Conservation (phyloP, 2,329 filamentous ascomycete genomes). For the Pyrenochaeta sp. region DNA sequence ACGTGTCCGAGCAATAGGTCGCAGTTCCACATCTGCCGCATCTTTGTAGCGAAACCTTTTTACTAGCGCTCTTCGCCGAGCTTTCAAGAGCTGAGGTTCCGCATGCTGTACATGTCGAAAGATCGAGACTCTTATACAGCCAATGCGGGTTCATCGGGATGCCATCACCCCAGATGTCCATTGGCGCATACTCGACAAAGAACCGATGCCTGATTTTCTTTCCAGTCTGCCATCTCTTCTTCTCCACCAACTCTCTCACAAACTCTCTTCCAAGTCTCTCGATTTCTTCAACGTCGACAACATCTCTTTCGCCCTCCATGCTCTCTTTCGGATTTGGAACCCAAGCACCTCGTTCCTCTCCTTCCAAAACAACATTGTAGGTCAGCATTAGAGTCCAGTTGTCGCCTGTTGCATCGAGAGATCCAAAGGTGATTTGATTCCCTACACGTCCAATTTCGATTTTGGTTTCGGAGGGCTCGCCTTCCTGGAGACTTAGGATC, state of each 20-base stretch:
- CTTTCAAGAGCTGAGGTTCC: no score
- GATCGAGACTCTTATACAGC: slow-evolving; percentile 21
- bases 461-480: slow-evolving; percentile 13
- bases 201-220: slow-evolving; percentile 26
- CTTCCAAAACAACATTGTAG: slow-evolving; percentile 18
- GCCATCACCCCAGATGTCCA: slow-evolving; percentile 35
- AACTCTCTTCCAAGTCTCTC: slow-evolving; percentile 10
- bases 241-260: slow-evolving; percentile 1
- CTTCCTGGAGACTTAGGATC: slow-evolving; percentile 15
- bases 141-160: slow-evolving; percentile 32
- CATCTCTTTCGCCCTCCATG: slow-evolving; percentile 24
- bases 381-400: slow-evolving; percentile 30
- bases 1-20: slow-evolving; percentile 26
- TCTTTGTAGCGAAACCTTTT: slow-evolving; percentile 12
- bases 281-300: slow-evolving; percentile 16
- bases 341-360: slow-evolving; percentile 17
- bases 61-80: not conserved
- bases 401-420: slow-evolving; percentile 20
- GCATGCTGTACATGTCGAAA: slow-evolving; percentile 23
- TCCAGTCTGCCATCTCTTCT: slow-evolving; percentile 23
- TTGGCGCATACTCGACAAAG: slow-evolving; percentile 31
- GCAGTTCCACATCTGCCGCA: slow-evolving; percentile 33
- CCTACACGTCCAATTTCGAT: slow-evolving; percentile 32
- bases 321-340: slow-evolving; percentile 27
- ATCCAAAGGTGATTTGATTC: slow-evolving; percentile 32